Conservation (phyloP, 768 basidiomycete genomes). For the Melanogaster broomeanus region DNA sequence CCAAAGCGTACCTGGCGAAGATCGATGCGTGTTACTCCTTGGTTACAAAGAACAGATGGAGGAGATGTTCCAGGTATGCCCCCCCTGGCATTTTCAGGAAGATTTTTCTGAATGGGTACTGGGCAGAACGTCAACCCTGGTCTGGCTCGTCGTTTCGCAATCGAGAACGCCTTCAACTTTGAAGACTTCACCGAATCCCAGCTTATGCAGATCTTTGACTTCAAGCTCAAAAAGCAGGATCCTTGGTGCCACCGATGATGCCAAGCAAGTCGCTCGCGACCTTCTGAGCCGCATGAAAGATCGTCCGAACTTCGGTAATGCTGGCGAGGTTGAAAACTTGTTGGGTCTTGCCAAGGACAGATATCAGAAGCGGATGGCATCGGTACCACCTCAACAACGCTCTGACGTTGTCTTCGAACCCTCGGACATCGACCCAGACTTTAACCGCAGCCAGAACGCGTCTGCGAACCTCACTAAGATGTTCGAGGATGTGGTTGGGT, state of each 20-base stretch:
- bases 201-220: conserved; percentile 50
- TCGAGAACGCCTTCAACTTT: conserved; percentile 70
- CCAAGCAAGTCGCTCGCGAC: conserved; percentile 58
- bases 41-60: conserved; percentile 68
- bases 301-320: conserved; percentile 68
- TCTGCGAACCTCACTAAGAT: conserved; percentile 51
- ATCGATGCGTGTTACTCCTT: conserved; percentile 63
- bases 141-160: conserved; percentile 62
- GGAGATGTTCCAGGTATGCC: conserved; percentile 71
- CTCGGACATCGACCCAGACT: conserved; percentile 65
- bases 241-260: conserved; percentile 55
- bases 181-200: conserved; percentile 61
- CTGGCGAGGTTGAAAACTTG: conserved; percentile 64
- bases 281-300: conserved; percentile 35
- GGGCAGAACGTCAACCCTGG: conserved; percentile 70
- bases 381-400: conserved; percentile 20
- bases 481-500: conserved; percentile 65
- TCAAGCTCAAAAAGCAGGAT: conserved; percentile 59
- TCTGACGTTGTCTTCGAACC: conserved; percentile 38
- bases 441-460: conserved; percentile 49
- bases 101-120: not conserved
- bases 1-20: conserved; percentile 68
- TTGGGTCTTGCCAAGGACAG: conserved; percentile 50
- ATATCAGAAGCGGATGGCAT: conserved; percentile 42
- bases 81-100: not conserved